Evolutionary conservation across 2,329 filamentous ascomycete genomes (phyloP).

Genomic region (Oidium heveae): DNA sequence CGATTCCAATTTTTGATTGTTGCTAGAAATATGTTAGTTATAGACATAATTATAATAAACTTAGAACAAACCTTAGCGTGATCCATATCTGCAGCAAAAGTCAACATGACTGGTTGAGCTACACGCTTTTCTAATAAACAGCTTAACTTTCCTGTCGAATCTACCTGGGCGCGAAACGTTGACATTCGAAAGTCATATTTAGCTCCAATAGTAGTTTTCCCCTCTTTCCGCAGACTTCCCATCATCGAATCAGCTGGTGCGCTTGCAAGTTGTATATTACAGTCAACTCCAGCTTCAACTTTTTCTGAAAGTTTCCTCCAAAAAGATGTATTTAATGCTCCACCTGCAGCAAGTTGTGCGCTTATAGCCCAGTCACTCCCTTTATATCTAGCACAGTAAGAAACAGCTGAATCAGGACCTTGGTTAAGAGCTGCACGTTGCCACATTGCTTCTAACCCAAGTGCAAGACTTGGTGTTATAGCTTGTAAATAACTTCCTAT

Average conservation of each 20-base stretch:
- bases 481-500: slow-evolving; percentile 92
- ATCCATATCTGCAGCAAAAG: slow-evolving; percentile 90
- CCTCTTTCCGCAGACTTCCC: slow-evolving; percentile 57
- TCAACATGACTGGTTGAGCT: slow-evolving; percentile 74
- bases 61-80: slow-evolving; percentile 55
- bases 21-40: slow-evolving; percentile 31
- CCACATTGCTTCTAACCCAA: slow-evolving; percentile 86
- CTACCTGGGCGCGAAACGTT: slow-evolving; percentile 85
- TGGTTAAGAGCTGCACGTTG: slow-evolving; percentile 64
- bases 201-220: slow-evolving; percentile 70
- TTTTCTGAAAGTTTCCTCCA: slow-evolving; percentile 84
- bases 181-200: slow-evolving; percentile 97
- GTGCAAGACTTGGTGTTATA: slow-evolving; percentile 59
- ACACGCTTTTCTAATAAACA: slow-evolving; percentile 90
- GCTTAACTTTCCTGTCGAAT: slow-evolving; percentile 82
- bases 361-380: slow-evolving; percentile 78
- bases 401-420: slow-evolving; percentile 73
- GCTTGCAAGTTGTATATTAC: slow-evolving; percentile 62
- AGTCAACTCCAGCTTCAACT: slow-evolving; percentile 86
- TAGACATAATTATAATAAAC: not conserved
- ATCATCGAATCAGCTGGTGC: slow-evolving; percentile 38
- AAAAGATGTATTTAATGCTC: slow-evolving; percentile 73
- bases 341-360: slow-evolving; percentile 58
- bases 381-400: slow-evolving; percentile 83
- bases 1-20: slow-evolving; percentile 82